Evolutionary conservation across 306 rosid species (phyloP).

Genomic region (Pueraria montana): DNA sequence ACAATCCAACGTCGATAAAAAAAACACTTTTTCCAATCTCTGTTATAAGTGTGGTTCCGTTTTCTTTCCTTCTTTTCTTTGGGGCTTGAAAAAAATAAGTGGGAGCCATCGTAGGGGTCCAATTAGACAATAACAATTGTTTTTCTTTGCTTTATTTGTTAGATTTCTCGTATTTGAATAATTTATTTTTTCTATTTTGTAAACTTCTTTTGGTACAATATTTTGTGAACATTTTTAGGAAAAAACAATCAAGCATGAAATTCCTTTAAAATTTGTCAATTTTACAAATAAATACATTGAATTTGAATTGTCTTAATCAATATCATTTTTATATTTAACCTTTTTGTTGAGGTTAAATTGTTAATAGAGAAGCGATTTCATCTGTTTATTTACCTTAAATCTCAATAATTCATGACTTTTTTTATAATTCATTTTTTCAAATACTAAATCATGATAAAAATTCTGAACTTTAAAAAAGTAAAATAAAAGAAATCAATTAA

Average conservation of each 20-base stretch:
- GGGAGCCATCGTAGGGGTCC: too few relatives aligned
- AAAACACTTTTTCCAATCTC: not conserved
- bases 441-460: not conserved
- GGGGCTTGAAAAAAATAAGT: too few relatives aligned
- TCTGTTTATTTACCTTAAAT: not conserved
- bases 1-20: not conserved
- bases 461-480: not conserved
- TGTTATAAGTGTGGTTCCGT: not conserved
- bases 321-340: not conserved
- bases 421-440: not conserved
- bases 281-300: not conserved
- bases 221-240: not conserved
- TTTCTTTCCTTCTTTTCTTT: not conserved
- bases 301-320: not conserved
- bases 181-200: not conserved
- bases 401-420: not conserved
- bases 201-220: not conserved
- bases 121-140: too few relatives aligned
- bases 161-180: too few relatives aligned
- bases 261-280: not conserved
- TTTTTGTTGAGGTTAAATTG: not conserved
- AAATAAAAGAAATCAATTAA: not conserved
- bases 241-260: not conserved
- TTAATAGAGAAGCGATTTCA: not conserved
- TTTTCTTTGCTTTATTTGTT: too few relatives aligned